phyloP scores from a whole-genome alignment of 108 stramenopile species.

The Parietichytrium sp. region DNA sequence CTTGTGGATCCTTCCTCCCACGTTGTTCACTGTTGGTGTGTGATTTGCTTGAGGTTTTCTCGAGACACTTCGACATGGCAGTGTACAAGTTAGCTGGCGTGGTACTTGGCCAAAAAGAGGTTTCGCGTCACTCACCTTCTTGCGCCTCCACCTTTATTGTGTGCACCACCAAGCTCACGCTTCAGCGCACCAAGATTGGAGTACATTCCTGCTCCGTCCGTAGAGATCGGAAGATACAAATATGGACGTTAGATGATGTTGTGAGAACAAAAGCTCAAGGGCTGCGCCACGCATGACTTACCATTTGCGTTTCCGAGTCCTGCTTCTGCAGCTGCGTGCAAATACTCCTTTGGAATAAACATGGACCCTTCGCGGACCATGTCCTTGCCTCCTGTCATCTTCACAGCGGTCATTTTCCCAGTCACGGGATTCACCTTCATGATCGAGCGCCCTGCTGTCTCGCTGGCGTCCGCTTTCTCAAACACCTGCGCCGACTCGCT shows the following conservation, averaged over 20 bases:
- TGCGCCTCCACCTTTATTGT: slow-evolving; percentile 30
- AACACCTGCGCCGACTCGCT: neutral
- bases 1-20: neutral
- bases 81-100: too few species aligned
- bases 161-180: slow-evolving; percentile 1
- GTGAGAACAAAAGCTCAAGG: too few species aligned
- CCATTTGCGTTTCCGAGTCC: slow-evolving; percentile 27
- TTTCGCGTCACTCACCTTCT: too few species aligned
- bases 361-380: slow-evolving; percentile 38
- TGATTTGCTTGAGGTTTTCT: neutral
- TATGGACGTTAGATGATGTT: too few species aligned
- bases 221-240: too few species aligned
- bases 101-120: too few species aligned
- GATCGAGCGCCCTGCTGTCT: neutral
- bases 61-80: too few species aligned
- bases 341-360: slow-evolving; percentile 26
- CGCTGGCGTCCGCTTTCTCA: neutral
- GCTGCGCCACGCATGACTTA: too few species aligned
- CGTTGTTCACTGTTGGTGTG: neutral
- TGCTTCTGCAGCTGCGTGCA: slow-evolving; percentile 18
- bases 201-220: too few species aligned
- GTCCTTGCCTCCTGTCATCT: neutral
- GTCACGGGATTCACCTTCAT: slow-evolving; percentile 18
- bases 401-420: slow-evolving; percentile 5
- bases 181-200: neutral